These are phyloP conservation scores for Tetrastigma voinierianum DNA, from an alignment of 164 flowering plant genomes.

Conservation along the genomic window DNA sequence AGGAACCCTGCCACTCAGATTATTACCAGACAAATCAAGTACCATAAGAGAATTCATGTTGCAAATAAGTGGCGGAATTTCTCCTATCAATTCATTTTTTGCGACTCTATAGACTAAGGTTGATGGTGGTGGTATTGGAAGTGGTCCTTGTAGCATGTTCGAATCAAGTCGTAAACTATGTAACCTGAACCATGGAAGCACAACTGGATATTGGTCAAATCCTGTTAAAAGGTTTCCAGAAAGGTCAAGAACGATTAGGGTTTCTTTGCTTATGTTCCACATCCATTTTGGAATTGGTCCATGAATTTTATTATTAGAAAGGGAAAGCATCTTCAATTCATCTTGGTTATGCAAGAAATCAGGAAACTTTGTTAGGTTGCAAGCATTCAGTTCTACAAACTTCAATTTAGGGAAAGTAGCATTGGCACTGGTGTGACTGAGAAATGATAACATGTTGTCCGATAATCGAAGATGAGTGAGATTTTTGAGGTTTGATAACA, in stretches of 20 bases:
- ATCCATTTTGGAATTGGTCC: conserved; percentile 12
- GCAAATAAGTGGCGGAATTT: not conserved
- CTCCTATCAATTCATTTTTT: too few species aligned
- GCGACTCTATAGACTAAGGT: too few species aligned
- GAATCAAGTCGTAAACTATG: not conserved
- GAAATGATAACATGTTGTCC: not conserved
- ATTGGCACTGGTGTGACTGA: not conserved
- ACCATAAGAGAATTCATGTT: not conserved
- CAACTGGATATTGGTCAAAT: not conserved
- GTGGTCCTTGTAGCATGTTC: conserved; percentile 2
- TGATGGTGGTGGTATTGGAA: not conserved
- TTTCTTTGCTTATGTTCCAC: not conserved
- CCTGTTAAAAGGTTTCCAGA: conserved; percentile 1
- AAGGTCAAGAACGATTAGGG: not conserved
- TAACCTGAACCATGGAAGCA: not conserved
- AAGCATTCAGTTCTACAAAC: not conserved
- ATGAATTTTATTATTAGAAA: not conserved
- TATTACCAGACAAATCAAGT: not conserved
- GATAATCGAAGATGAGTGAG: not conserved
- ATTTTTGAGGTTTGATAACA: not conserved
- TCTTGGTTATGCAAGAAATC: not conserved
- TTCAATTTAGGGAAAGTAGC: not conserved
- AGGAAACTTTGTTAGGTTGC: conserved; percentile 8
- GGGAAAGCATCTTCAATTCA: not conserved
- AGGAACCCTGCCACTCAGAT: not conserved